Conservation (phyloP, 2,329 filamentous ascomycete genomes). For the Bipolaris cookei region DNA sequence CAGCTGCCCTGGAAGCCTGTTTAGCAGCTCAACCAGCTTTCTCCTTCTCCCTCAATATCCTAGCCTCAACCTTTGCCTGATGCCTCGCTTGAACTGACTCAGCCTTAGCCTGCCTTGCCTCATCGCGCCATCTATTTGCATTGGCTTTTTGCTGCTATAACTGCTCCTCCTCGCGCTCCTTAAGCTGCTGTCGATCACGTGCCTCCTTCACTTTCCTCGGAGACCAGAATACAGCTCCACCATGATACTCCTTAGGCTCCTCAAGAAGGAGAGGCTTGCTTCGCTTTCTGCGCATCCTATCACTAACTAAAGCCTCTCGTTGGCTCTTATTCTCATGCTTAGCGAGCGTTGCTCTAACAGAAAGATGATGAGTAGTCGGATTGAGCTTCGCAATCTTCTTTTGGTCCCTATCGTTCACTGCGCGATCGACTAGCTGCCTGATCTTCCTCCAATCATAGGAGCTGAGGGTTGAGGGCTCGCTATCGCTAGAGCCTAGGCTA, state of each 20-base stretch:
- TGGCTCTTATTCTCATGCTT: neutral
- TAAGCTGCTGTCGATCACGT: too few species aligned
- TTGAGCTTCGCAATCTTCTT: conserved; percentile 6
- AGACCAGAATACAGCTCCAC: too few species aligned
- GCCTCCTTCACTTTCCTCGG: too few species aligned
- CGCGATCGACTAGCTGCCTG: too few species aligned
- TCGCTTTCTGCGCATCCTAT: conserved; percentile 4
- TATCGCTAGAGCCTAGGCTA: conserved; percentile 5
- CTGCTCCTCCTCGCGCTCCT: too few species aligned
- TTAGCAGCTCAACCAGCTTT: conserved; percentile 1
- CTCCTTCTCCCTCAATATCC: conserved; percentile 2
- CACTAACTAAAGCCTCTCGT: neutral
- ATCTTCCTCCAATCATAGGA: too few species aligned
- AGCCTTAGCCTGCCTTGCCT: conserved; percentile 1
- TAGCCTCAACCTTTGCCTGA: too few species aligned
- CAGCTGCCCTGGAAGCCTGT: neutral
- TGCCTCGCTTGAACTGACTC: too few species aligned
- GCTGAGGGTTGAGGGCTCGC: neutral
- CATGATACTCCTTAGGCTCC: too few species aligned
- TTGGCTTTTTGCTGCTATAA: neutral
- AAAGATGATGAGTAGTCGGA: too few species aligned
- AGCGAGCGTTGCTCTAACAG: too few species aligned
- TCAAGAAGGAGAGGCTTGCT: too few species aligned
- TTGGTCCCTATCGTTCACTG: conserved; percentile 3
- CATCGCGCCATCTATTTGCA: neutral